Evolutionary conservation across 2,329 filamentous ascomycete species (phyloP), one percentile per base, ranked within the genome.

Genomic region (Chrysosphaeria jannelii): DNA sequence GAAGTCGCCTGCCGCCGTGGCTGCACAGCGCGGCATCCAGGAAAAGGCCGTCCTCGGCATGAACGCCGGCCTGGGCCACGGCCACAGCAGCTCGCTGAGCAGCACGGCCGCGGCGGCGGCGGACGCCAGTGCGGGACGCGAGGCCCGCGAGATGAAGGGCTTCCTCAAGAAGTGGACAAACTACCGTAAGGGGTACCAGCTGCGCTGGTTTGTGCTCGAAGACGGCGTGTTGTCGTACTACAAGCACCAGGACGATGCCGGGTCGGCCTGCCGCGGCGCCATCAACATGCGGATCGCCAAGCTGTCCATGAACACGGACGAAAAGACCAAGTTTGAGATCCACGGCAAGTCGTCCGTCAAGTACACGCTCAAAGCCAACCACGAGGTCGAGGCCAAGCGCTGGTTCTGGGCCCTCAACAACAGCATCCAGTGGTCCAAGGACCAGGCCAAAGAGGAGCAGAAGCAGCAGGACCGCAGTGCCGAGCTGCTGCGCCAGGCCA

Each of bases 321-420:
- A 97, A 41, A 97, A 93, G 50, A 81, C 79, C 21, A 78, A 81
- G 28, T 93, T 97, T 36, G 85, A 97, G 39, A 93, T 97, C 25
- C 75, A 81, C 30, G 85, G 85, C 24, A 97, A 97, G 45, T 91
- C 81, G 1, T 93, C 81, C 1, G 85, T 97, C 41, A 97, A 91
- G 46, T 97, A 97, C 41, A 81, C 88, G 23, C 55, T 97, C 25
- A 93, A 90, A 43, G 85, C 85, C 0, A 97, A 97, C 37, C 85
- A 97, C 44, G 72, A 91, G 39, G 81, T 93, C 14, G 85, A 97
- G 43, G 81, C 85, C 5, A 97, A 97, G 46, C 63, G 85, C 26
- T 97, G 85, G 85, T 97, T 88, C 44, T 97, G 85, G 85, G 75
- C 85, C 1, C 51, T 97, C 31, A 97, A 97, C 47, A 97, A 97